Evolutionary conservation across 495 filamentous ascomycete species (phyloP).

Genomic region (Letharia lupina): DNA sequence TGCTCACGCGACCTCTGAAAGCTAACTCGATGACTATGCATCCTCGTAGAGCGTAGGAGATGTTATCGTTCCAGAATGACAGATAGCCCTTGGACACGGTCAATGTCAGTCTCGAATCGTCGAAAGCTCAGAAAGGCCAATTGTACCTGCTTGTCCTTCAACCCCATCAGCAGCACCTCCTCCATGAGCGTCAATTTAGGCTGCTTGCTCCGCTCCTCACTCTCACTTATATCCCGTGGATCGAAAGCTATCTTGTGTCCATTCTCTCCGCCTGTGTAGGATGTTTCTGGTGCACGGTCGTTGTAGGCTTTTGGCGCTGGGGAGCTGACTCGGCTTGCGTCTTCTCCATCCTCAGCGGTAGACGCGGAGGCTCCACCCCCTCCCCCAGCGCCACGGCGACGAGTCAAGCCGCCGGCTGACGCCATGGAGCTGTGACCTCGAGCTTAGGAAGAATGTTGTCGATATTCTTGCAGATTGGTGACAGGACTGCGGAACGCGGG

Average conservation of each 20-base stretch:
- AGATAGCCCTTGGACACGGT: conserved; percentile 67
- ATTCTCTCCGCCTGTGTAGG: conserved; percentile 87
- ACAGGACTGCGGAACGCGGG: not conserved
- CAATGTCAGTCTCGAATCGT: conserved; percentile 11
- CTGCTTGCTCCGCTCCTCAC: conserved; percentile 90
- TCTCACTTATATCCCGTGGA: conserved; percentile 94
- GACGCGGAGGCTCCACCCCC: conserved; percentile 45
- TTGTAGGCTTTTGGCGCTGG: conserved; percentile 51
- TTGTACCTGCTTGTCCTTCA: conserved; percentile 96
- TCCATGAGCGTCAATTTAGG: conserved; percentile 98
- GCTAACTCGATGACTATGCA: conserved; percentile 97
- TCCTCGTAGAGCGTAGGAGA: conserved; percentile 91
- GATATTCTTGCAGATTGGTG: not conserved
- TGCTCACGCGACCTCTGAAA: conserved; percentile 91
- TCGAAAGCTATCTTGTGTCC: conserved; percentile 98
- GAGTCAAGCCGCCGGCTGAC: conserved; percentile 63
- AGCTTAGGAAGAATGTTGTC: not conserved
- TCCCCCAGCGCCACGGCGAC: conserved; percentile 64
- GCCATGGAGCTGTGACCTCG: conserved; percentile 39
- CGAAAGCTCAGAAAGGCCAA: not conserved
- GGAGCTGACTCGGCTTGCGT: conserved; percentile 57
- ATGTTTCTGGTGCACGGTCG: conserved; percentile 72
- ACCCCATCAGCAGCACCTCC: conserved; percentile 83
- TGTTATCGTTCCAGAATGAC: conserved; percentile 99
- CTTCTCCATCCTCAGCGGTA: conserved; percentile 49